Base-by-base conservation (phyloP, 1,284 basidiomycete genomes). In the Ceratobasidium sp. region DNA sequence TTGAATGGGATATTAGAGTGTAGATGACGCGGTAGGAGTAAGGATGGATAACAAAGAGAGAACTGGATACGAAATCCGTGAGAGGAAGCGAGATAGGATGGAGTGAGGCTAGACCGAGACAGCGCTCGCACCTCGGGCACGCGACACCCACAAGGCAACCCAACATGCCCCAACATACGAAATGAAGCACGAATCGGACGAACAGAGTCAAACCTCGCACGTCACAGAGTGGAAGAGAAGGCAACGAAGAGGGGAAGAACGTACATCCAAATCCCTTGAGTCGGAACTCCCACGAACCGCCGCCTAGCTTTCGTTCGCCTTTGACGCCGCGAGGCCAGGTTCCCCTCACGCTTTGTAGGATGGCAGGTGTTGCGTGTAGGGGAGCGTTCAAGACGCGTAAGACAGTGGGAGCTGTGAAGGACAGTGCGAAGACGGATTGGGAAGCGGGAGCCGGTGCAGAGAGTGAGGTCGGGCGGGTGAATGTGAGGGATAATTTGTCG, bases 311-410 rank as follows among this genome's bases (percentile, higher is more conserved):
- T 83, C 89, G 91, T 80, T 93, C 91, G n/a, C n/a, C n/a, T n/a
- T 89, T 86, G 14, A 93, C 89, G 23, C 91, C 91, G n/a, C 90
- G 85, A 21, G 91, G 91, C 91, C 91, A 93, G 21, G 91, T 87
- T 11, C 84, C 85, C 73, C 91, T 85, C 16, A 92, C 90, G n/a
- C 90, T 89, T 78, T 90, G 88, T 21, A 93, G 83, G 72, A 93
- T 91, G 71, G 90, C 91, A 16, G 91, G 91, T 9, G 91, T 93
- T 44, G 87, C 86, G 75, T 89, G 86, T 32, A 92, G 83, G 26
- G 91, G 91, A 28, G 91, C 90, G 30, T 86, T 84, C 64, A 93
- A 87, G 64, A 92, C 91, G 61, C 90, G 88, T 79, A 93, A 84
- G 58, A 86, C 77, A 6, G 87, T 91, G 43, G 86, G 83, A 41